phyloP scores from a whole-genome alignment of 1,139 yeast genomes.

The Pichia sp. region DNA sequence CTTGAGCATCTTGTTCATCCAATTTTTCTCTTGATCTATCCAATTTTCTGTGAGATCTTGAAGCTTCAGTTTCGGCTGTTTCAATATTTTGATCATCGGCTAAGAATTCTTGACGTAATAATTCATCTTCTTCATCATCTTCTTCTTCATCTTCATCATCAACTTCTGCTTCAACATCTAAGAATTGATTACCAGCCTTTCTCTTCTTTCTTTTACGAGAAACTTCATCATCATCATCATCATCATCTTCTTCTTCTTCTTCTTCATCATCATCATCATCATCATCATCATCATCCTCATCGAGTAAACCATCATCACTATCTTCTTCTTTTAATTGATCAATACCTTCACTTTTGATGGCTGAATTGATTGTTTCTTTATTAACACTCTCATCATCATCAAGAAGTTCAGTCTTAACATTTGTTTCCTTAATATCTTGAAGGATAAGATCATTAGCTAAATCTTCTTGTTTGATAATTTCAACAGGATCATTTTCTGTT shows the following conservation, averaged over 20 bases:
- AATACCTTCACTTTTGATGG: constrained; percentile 6
- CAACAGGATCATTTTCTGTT: no score
- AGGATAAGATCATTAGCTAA: neutral
- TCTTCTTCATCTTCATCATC: constrained; percentile 98
- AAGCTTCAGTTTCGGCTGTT: constrained; percentile 48
- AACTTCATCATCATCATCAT: constrained; percentile 47
- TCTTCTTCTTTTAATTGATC: constrained; percentile 17
- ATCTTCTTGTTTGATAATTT: neutral
- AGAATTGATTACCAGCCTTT: constrained; percentile 75
- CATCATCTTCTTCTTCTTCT: constrained; percentile 61
- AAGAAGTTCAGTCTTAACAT: constrained; percentile 12
- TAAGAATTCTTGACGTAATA: constrained; percentile 76
- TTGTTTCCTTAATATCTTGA: neutral
- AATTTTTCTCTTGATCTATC: constrained; percentile 86
- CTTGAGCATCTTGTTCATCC: constrained; percentile 93
- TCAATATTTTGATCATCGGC: constrained; percentile 60
- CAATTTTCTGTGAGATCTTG: constrained; percentile 81
- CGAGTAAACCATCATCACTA: constrained; percentile 29
- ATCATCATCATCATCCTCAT: constrained; percentile 32
- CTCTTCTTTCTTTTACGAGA: constrained; percentile 44
- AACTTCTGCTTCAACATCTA: constrained; percentile 99
- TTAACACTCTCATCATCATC: constrained; percentile 40
- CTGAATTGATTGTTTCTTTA: constrained; percentile 28
- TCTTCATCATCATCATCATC: constrained; percentile 52
- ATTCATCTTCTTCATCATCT: constrained; percentile 84